Percentiles rank a stretch among this genome's conserved stretches.
These are phyloP conservation scores for Bipolaris bicolor DNA, from an alignment of 2,329 filamentous ascomycete species.

Conservation along the genomic window DNA sequence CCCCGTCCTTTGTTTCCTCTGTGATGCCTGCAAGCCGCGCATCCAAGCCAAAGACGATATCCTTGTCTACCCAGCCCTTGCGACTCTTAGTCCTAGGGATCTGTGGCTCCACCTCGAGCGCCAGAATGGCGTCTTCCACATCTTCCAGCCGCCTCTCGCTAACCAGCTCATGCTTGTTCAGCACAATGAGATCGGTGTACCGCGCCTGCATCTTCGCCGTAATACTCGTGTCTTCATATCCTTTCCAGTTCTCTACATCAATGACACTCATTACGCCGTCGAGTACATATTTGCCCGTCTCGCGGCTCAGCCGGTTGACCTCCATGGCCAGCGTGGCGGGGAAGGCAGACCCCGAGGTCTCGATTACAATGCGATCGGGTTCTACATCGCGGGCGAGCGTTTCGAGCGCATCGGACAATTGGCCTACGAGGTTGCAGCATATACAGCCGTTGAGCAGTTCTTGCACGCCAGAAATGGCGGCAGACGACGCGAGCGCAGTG, in stretches of 20 bases:
- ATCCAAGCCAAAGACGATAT: conserved; percentile 86
- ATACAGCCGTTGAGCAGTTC: conserved; percentile 97
- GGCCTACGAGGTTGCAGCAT: conserved; percentile 97
- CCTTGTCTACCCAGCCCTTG: conserved; percentile 76
- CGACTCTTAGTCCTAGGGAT: conserved; percentile 84
- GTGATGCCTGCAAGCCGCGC: conserved; percentile 69
- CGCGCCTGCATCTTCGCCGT: conserved; percentile 86
- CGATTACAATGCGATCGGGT: conserved; percentile 89
- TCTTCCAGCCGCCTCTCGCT: conserved; percentile 77
- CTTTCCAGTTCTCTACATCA: conserved; percentile 93
- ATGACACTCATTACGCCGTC: conserved; percentile 90
- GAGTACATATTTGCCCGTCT: conserved; percentile 72
- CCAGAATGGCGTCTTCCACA: conserved; percentile 78
- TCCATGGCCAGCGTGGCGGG: conserved; percentile 91
- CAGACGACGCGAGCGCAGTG: conserved; percentile 83
- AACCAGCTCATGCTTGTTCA: conserved; percentile 89
- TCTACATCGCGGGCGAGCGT: conserved; percentile 67
- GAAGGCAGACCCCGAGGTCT: conserved; percentile 83
- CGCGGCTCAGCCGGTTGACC: conserved; percentile 77
- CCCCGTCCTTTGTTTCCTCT: conserved; percentile 52
- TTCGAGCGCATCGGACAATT: conserved; percentile 78
- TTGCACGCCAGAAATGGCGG: conserved; percentile 84
- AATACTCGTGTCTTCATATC: conserved; percentile 88
- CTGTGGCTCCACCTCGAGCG: conserved; percentile 75
- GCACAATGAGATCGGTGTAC: conserved; percentile 88